phyloP scores from a whole-genome alignment of 805 yeast genomes.

The Pichia nanzhaoensis region DNA sequence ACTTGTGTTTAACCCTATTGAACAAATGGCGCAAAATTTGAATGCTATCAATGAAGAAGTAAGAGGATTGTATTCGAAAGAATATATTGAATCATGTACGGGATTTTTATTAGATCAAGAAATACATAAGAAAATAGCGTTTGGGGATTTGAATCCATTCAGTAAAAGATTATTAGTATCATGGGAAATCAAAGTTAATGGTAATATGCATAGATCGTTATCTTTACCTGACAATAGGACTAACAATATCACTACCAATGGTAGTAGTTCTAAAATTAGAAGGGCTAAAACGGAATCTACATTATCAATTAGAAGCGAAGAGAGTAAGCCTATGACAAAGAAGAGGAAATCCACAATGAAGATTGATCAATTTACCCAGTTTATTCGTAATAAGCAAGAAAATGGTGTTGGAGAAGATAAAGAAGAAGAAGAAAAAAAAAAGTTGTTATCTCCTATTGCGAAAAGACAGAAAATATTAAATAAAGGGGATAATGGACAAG shows the following conservation, averaged over 20 bases:
- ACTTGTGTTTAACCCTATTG: constrained; percentile 71
- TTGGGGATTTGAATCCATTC: constrained; percentile 63
- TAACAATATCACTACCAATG: neutral
- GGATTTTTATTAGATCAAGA: constrained; percentile 39
- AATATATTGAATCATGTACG: constrained; percentile 33
- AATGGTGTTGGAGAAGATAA: neutral
- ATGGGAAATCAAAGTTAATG: constrained; percentile 36
- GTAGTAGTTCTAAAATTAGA: neutral
- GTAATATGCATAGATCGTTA: constrained; percentile 2
- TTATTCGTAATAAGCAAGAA: constrained; percentile 6
- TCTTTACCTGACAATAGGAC: constrained; percentile 3
- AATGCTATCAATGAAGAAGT: constrained; percentile 45
- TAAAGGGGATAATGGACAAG: constrained; percentile 11
- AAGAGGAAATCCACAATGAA: constrained; percentile 18
- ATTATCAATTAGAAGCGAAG: constrained; percentile 3
- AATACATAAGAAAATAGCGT: constrained; percentile 50
- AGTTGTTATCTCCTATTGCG: constrained; percentile 18
- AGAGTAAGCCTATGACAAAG: constrained; percentile 1
- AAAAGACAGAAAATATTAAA: constrained; percentile 25
- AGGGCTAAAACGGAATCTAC: constrained; percentile 4
- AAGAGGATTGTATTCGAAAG: constrained; percentile 20
- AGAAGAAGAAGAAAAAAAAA: neutral
- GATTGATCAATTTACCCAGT: constrained; percentile 20
- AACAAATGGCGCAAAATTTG: constrained; percentile 45
- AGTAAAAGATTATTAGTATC: constrained; percentile 41